Conservation (phyloP, 495 filamentous ascomycete species). For the Usnea hakonensis region DNA sequence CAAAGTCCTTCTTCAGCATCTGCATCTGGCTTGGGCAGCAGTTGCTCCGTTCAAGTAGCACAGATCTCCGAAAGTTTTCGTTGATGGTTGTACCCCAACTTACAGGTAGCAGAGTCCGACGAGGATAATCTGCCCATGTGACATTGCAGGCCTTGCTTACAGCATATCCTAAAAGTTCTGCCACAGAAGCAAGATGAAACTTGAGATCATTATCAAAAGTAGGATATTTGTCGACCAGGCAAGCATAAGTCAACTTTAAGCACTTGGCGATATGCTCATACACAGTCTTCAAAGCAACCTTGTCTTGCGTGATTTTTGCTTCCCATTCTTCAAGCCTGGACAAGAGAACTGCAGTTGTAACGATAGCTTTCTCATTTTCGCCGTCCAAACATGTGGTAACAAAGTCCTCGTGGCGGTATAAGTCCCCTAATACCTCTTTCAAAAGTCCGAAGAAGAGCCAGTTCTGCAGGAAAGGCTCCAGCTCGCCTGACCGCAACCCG, state of each 20-base stretch:
- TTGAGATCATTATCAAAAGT: slow-evolving; percentile 11
- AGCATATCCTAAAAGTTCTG: slow-evolving; percentile 11
- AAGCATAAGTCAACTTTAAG: slow-evolving; percentile 6
- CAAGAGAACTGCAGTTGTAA: slow-evolving; percentile 13
- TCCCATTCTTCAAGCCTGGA: slow-evolving; percentile 4
- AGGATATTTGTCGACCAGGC: slow-evolving; percentile 1
- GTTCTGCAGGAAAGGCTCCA: slow-evolving; percentile 11
- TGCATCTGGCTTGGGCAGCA: slow-evolving; percentile 14
- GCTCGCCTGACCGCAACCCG: background rate
- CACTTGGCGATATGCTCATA: background rate
- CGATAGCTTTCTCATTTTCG: slow-evolving; percentile 7
- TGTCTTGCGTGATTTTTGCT: background rate
- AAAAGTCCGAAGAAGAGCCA: slow-evolving; percentile 20
- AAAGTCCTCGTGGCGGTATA: slow-evolving; percentile 12
- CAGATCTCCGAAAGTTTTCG: background rate
- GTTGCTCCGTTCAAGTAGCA: slow-evolving; percentile 11
- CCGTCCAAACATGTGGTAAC: background rate
- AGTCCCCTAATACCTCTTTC: slow-evolving; percentile 7
- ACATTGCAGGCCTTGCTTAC: slow-evolving; percentile 12
- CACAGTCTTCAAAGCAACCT: background rate
- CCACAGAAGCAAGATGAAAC: slow-evolving; percentile 17
- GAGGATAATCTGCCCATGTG: slow-evolving; percentile 1
- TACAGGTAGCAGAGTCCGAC: background rate
- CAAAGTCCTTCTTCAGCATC: slow-evolving; percentile 7
- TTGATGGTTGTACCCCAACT: background rate